Conservation (phyloP, 2,329 filamentous ascomycete species). For the Apiospora arundinis region DNA sequence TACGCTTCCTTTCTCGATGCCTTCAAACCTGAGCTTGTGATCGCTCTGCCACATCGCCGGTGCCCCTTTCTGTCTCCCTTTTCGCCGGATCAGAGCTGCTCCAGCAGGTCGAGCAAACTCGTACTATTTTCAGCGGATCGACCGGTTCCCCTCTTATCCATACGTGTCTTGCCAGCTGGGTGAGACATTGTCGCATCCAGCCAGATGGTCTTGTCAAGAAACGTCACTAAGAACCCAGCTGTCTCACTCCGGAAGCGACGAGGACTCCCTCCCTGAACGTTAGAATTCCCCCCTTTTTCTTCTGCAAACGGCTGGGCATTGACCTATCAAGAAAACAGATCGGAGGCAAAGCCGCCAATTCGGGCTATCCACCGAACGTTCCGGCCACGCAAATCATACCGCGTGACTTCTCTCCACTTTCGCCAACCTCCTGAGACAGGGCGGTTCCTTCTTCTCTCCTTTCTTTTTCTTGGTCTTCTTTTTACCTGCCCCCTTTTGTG, state of each 20-base stretch:
- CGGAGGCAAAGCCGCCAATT: too few relatives aligned
- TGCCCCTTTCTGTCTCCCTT: too few relatives aligned
- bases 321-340: too few relatives aligned
- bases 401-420: neutral
- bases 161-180: slow-evolving; percentile 15
- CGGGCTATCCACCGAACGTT: neutral
- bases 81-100: too few relatives aligned
- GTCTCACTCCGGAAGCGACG: neutral
- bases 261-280: too few relatives aligned
- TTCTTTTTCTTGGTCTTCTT: neutral
- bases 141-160: neutral
- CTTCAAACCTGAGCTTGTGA: too few relatives aligned
- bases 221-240: neutral
- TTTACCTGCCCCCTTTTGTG: neutral
- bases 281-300: neutral
- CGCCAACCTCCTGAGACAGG: neutral
- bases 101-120: too few relatives aligned
- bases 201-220: neutral
- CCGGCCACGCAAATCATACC: neutral
- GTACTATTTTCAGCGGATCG: too few relatives aligned
- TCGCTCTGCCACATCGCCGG: too few relatives aligned
- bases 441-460: neutral
- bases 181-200: neutral
- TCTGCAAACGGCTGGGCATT: neutral
- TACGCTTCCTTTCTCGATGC: too few relatives aligned